Base-by-base conservation (phyloP, 2,329 filamentous ascomycete species). In the Calonectria fujianensis region DNA sequence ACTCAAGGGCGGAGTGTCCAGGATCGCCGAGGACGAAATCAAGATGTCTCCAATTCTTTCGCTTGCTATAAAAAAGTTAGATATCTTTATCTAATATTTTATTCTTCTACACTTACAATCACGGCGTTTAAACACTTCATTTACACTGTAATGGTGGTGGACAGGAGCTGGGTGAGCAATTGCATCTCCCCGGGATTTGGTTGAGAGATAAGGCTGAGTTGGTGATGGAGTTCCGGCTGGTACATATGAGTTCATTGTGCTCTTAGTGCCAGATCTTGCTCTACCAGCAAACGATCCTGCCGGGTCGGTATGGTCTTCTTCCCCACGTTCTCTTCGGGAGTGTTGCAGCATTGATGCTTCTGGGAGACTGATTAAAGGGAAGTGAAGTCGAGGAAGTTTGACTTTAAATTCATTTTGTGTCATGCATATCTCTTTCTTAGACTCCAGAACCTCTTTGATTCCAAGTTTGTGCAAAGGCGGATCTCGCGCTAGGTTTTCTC, bases 221-320 rank as follows among this genome's bases (percentile, higher is more conserved):
- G 82, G 81, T 2, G 75, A 77, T 0, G 84, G 82, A 13, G 83
- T 84, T 11, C 74, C 72, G 6, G 82, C 80, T 5, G 77, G 72
- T 24, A 70, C 73, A 1, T 74, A 74, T 0, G 83, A 83, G 20
- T 81, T 81, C 1, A 79, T 57, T 8, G 84, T 84, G 70, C 83
- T 84, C 52, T 81, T 69, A 1, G 84, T 84, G 9, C 77, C 80
- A 5, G 82, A 82, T 52, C 82, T 80, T 11, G 75, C 78, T 69
- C 77, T 82, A 31, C 78, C 77, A 4, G 78, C 80, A 72, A 85
- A 85, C 0, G 79, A 81, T 1, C 75, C 73, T 3, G 76, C 80
- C 4, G 77, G 72, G 41, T 84, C 81, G 0, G 83, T 85, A 61
- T 86, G 84, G 45, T 86, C 85, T 69, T 85, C 85, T 61, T 86